phyloP scores from a whole-genome alignment of 1,284 basidiomycete species.

The Ganoderma sinense region DNA sequence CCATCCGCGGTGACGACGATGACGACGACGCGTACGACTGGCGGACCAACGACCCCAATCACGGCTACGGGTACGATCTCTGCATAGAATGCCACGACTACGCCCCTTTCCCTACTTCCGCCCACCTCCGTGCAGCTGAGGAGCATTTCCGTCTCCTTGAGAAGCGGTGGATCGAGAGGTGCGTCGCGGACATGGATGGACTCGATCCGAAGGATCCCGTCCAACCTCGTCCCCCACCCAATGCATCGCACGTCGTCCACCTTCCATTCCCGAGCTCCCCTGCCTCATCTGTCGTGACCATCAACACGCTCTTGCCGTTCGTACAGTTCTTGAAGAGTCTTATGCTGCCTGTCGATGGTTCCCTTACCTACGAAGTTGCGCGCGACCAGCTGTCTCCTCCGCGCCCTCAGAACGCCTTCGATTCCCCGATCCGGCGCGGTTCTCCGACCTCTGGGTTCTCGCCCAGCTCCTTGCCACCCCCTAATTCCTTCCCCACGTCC shows the following conservation, averaged over 20 bases:
- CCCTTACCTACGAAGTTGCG: slow-evolving; percentile 34
- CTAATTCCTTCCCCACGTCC: slow-evolving; percentile 38
- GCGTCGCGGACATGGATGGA: slow-evolving; percentile 38
- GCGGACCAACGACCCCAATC: slow-evolving; percentile 63
- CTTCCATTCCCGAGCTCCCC: slow-evolving; percentile 75
- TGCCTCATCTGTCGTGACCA: slow-evolving; percentile 52
- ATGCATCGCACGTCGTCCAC: slow-evolving; percentile 76
- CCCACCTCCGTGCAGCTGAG: slow-evolving; percentile 73
- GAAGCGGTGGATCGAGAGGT: slow-evolving; percentile 61
- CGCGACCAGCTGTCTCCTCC: slow-evolving; percentile 30
- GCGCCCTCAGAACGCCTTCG: slow-evolving; percentile 20
- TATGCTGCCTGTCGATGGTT: slow-evolving; percentile 51
- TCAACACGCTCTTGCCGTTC: slow-evolving; percentile 62
- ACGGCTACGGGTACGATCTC: slow-evolving; percentile 76
- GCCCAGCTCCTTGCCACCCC: slow-evolving; percentile 41
- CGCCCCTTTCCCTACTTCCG: slow-evolving; percentile 68
- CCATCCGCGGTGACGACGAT: slow-evolving; percentile 28
- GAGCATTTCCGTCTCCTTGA: slow-evolving; percentile 73
- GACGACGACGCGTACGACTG: slow-evolving; percentile 60
- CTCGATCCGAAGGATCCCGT: slow-evolving; percentile 46
- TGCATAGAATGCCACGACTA: slow-evolving; percentile 89
- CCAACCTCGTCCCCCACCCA: slow-evolving; percentile 70
- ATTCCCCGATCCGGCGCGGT: slow-evolving; percentile 17
- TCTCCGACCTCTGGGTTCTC: slow-evolving; percentile 29
- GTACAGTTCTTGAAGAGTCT: slow-evolving; percentile 68